Evolutionary conservation across 306 rosid species (phyloP).

Genomic region (Acacia melanoxylon): DNA sequence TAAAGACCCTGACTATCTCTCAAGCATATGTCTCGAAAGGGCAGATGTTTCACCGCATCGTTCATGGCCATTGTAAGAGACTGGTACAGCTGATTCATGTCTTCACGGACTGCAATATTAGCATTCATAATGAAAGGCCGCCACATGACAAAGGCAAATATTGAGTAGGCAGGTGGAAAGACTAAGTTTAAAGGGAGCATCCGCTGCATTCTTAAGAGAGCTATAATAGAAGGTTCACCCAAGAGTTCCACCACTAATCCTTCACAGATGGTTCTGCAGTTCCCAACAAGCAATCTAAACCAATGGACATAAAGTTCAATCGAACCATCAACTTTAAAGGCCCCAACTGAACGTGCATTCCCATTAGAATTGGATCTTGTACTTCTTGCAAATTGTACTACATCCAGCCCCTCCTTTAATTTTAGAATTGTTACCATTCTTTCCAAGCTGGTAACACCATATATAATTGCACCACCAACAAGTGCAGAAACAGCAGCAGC

Average conservation of each 20-base stretch:
- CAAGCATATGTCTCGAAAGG: constrained; percentile 91
- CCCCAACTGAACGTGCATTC: constrained; percentile 67
- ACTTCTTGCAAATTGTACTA: constrained; percentile 74
- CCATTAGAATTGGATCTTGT: constrained; percentile 87
- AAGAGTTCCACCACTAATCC: constrained; percentile 91
- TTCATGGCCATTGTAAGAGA: constrained; percentile 61
- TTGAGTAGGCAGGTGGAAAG: constrained; percentile 91
- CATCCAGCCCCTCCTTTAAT: constrained; percentile 84
- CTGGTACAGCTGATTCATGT: constrained; percentile 68
- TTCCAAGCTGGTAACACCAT: constrained; percentile 85
- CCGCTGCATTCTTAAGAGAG: constrained; percentile 92
- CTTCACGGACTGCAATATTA: constrained; percentile 66
- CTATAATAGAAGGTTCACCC: constrained; percentile 81
- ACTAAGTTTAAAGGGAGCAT: constrained; percentile 80
- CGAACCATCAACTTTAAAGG: constrained; percentile 59
- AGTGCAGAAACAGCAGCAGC: constrained; percentile 93
- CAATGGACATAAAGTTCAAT: constrained; percentile 87
- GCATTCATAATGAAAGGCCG: constrained; percentile 61
- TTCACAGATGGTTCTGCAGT: constrained; percentile 81
- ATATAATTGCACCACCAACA: constrained; percentile 69
- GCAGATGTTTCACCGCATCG: constrained; percentile 80
- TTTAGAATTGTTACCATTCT: constrained; percentile 78
- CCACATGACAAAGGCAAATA: constrained; percentile 80
- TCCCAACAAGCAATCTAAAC: constrained; percentile 93
- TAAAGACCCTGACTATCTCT: constrained; percentile 83